phyloP scores from a whole-genome alignment of 75 land plant genomes.

The Cunninghamia lanceolata region DNA sequence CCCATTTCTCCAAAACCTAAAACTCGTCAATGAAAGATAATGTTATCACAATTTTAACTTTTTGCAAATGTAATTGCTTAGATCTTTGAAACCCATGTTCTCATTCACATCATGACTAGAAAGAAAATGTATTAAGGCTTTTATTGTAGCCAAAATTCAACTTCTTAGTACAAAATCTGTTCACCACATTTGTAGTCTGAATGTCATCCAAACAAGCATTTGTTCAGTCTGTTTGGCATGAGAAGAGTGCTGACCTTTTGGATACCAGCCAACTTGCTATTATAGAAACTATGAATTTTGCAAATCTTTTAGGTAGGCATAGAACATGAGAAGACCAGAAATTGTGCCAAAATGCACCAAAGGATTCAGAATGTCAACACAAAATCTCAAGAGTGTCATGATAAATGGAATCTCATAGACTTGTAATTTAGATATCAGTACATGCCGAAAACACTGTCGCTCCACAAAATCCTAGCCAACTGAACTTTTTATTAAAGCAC shows the following conservation, averaged over 20 bases:
- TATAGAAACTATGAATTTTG: slow-evolving; percentile 40
- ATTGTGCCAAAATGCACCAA: slow-evolving; percentile 23
- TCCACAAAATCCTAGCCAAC: slow-evolving; percentile 45
- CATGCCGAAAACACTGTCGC: slow-evolving; percentile 48
- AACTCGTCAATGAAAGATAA: too few species aligned
- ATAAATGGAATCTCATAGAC: slow-evolving; percentile 27
- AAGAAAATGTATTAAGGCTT: neutral
- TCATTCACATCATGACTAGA: neutral
- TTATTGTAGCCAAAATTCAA: slow-evolving; percentile 1
- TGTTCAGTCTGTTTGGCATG: slow-evolving; percentile 13
- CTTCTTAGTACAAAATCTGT: neutral
- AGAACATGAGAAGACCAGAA: slow-evolving; percentile 44
- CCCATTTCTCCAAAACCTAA: too few species aligned
- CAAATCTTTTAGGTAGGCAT: slow-evolving; percentile 30
- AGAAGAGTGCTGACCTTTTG: slow-evolving; percentile 13
- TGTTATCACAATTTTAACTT: too few species aligned
- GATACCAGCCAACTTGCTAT: slow-evolving; percentile 43
- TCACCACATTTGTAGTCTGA: neutral
- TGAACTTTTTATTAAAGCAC: slow-evolving; percentile 30
- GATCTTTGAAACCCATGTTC: neutral
- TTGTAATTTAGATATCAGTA: slow-evolving; percentile 44
- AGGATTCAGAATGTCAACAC: slow-evolving; percentile 25
- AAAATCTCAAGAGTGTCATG: slow-evolving; percentile 16
- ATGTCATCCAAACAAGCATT: neutral
- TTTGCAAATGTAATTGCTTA: too few species aligned